Conservation (phyloP, 23 red algal species). For the Agarophyton chilense region DNA sequence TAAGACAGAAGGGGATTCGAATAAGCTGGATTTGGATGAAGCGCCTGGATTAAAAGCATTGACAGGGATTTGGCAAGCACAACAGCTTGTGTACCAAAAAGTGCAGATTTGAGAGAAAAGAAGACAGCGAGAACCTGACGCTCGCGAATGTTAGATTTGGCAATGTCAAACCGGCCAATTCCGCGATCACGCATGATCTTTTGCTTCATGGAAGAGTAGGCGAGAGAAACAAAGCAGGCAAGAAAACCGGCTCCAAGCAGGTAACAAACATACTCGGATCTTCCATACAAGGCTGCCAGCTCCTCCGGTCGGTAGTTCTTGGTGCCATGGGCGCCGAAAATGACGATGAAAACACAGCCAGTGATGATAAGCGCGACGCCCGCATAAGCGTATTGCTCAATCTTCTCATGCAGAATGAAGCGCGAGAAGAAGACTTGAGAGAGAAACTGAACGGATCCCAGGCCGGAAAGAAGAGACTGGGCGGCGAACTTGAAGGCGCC, state of each 20-base stretch:
- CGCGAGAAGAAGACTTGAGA: conserved; percentile 83
- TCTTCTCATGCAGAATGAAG: conserved; percentile 85
- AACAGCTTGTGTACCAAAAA: conserved; percentile 86
- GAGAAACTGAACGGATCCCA: conserved; percentile 88
- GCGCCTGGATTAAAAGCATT: conserved; percentile 83
- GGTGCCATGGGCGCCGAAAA: conserved; percentile 81
- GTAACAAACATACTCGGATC: conserved; percentile 89
- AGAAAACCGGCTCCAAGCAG: conserved; percentile 70
- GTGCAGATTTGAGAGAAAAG: conserved; percentile 76
- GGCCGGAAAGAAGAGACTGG: conserved; percentile 86
- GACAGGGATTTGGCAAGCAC: conserved; percentile 85
- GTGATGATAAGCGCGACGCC: conserved; percentile 78
- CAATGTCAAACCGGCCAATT: conserved; percentile 77
- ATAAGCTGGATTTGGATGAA: conserved; percentile 79
- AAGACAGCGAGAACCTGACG: conserved; percentile 81
- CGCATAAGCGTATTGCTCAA: conserved; percentile 60
- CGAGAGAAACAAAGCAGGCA: conserved; percentile 61
- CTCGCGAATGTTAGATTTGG: conserved; percentile 70
- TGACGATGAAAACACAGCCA: conserved; percentile 82
- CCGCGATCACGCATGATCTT: conserved; percentile 74
- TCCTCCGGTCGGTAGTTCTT: conserved; percentile 87
- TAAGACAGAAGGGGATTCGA: conserved; percentile 67
- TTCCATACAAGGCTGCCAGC: conserved; percentile 80
- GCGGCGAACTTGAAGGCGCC: conserved; percentile 91
- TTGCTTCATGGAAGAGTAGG: conserved; percentile 74